Percentiles rank a stretch among this genome's conserved stretches.
These are phyloP conservation scores for Suillus subaureus DNA, from an alignment of 768 basidiomycete genomes.

Conservation along the genomic window DNA sequence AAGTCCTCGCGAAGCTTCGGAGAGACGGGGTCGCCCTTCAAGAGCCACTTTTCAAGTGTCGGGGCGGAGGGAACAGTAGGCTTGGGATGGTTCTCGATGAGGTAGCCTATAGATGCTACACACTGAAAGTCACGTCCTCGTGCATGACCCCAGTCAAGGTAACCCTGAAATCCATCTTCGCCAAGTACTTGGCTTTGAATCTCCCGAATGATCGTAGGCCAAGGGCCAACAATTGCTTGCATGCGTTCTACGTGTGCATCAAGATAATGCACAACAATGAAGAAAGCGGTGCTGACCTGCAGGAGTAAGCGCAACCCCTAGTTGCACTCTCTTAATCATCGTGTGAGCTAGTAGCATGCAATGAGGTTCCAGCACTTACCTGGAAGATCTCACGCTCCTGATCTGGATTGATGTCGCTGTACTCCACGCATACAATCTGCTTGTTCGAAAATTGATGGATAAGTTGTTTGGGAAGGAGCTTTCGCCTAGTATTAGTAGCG, in stretches of 20 bases:
- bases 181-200: slow-evolving; percentile 40
- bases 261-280: neutral
- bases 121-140: slow-evolving; percentile 51
- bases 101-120: slow-evolving; percentile 39
- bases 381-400: slow-evolving; percentile 72
- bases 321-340: slow-evolving; percentile 46
- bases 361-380: slow-evolving; percentile 30
- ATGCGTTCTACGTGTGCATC: slow-evolving; percentile 43
- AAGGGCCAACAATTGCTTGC: slow-evolving; percentile 49
- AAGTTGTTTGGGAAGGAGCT: slow-evolving; percentile 37
- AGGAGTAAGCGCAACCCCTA: slow-evolving; percentile 51
- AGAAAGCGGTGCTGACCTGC: slow-evolving; percentile 38
- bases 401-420: slow-evolving; percentile 46
- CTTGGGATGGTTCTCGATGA: slow-evolving; percentile 34
- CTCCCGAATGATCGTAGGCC: slow-evolving; percentile 44
- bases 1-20: slow-evolving; percentile 29
- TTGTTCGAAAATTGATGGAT: slow-evolving; percentile 43
- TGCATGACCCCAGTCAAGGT: slow-evolving; percentile 45
- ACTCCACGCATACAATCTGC: slow-evolving; percentile 56
- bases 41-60: slow-evolving; percentile 41
- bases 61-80: slow-evolving; percentile 26
- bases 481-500: slow-evolving; percentile 23
- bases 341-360: neutral
- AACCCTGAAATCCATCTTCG: slow-evolving; percentile 38
- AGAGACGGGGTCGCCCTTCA: slow-evolving; percentile 27